Base-by-base conservation (phyloP, 306 rosid species). In the Vigna hirtella region DNA sequence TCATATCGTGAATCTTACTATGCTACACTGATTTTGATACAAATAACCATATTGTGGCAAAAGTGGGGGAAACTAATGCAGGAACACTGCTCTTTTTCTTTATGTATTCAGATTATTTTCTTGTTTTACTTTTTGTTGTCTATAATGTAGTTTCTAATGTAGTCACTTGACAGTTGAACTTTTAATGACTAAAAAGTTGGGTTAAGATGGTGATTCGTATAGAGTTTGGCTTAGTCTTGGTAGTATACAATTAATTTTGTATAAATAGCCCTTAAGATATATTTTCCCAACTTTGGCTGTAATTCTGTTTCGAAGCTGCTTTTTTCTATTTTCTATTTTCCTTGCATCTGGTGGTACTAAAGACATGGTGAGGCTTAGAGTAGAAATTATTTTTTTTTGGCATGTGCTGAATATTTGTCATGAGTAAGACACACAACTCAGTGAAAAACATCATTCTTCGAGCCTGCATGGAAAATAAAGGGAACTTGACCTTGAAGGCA, bases 11-110 rank as follows among this genome's bases (percentile, higher is more conserved):
- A 4, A 28, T 28, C 32, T 3, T 28, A 28, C 4, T 4, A 28
- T 3, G 3, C 4, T 28, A 28, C 32, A 28, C 32, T 28, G 32
- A 26, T 26, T 2, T 2, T 26, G 3, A 26, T 20, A 20, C 22
- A 20, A 20, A 20, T 20, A 20, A 20, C 24, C 17, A 76, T 50
- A 40, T 59, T 58, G 48, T 52, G 22, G 53, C 51, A 77, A 52
- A 62, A 62, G 38, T 62, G 22, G 22, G 51, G 55, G 80, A 66
- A 78, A 66, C 45, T 17, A 52, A 43, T 55, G 20, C 70, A 53
- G 45, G 70, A 47, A 20, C 22, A 20, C 6, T 67, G 36, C 36
- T 57, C 68, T 57, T 67, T 34, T 47, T 4, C 26, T 47, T 67
- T 56, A 20, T 7, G 32, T 36, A 34, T 36, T 59, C 3, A 13